Conservation (phyloP, 345 rosid species). For the Eucalyptus microcorys region DNA sequence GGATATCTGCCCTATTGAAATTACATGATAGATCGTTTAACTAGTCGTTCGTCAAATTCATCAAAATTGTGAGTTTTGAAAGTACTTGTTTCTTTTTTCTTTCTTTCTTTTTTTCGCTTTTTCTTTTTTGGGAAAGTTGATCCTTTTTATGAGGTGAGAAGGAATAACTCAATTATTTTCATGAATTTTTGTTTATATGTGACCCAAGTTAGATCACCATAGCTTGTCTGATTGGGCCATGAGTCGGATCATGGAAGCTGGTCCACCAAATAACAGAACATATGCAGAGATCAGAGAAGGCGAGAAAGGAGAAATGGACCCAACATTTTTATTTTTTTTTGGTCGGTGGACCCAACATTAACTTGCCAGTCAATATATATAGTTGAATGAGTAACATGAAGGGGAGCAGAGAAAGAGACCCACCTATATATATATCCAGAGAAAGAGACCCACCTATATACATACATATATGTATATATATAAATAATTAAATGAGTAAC, state of each 20-base stretch:
- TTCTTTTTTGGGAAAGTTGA: neutral
- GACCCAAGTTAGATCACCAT: neutral
- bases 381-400: neutral
- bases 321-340: too few relatives aligned
- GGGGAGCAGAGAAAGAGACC: neutral
- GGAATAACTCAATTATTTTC: neutral
- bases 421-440: neutral
- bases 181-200: neutral
- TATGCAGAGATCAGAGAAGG: neutral
- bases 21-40: neutral
- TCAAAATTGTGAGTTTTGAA: neutral
- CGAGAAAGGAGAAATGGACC: neutral
- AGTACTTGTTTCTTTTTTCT: neutral
- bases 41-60: neutral
- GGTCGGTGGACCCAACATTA: neutral
- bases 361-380: neutral
- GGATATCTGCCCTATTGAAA: neutral
- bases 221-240: neutral
- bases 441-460: neutral
- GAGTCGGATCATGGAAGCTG: neutral
- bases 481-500: neutral
- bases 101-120: rapidly evolving
- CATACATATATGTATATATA: neutral
- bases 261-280: neutral
- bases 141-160: neutral